A percentile compares a stretch with the other conserved stretches of the same genome.
These are phyloP conservation scores for Hepatocystis sp. DNA, from an alignment of 169 alveolate genomes.

Conservation along the genomic window DNA sequence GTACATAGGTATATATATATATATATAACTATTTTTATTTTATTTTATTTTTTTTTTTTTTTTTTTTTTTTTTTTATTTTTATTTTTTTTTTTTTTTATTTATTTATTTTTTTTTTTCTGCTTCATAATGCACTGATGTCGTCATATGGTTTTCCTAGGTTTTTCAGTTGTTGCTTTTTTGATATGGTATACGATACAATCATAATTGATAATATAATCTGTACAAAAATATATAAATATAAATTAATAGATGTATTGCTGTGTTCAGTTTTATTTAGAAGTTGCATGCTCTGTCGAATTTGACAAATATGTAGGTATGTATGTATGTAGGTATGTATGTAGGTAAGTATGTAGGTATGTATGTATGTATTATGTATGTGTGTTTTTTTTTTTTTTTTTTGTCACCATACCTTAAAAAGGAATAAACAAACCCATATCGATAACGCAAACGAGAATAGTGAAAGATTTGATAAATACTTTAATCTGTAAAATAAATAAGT, in stretches of 20 bases:
- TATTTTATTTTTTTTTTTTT: neutral
- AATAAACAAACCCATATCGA: slow-evolving; percentile 70
- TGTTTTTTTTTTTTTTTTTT: neutral
- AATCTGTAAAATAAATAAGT: slow-evolving; percentile 42
- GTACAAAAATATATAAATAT: neutral
- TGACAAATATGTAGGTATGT: too few species aligned
- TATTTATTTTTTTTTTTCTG: neutral
- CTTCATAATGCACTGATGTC: slow-evolving; percentile 68
- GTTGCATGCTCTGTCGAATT: too few species aligned
- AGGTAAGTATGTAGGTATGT: neutral
- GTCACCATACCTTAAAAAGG: slow-evolving; percentile 60
- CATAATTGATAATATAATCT: slow-evolving; percentile 64
- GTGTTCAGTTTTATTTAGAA: too few species aligned
- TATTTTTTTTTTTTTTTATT: neutral
- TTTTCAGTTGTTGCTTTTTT: slow-evolving; percentile 48
- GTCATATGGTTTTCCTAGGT: slow-evolving; percentile 60
- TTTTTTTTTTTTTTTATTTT: neutral
- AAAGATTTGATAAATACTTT: slow-evolving; percentile 65
- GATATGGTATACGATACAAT: slow-evolving; percentile 74
- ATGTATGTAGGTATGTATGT: neutral
- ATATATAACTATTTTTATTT: too few species aligned
- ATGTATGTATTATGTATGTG: neutral
- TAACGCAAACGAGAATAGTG: slow-evolving; percentile 57
- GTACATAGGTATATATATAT: too few species aligned
- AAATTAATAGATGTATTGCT: neutral